Base-by-base conservation (phyloP, 2,329 filamentous ascomycete genomes). In the Alternaria consortialis region DNA sequence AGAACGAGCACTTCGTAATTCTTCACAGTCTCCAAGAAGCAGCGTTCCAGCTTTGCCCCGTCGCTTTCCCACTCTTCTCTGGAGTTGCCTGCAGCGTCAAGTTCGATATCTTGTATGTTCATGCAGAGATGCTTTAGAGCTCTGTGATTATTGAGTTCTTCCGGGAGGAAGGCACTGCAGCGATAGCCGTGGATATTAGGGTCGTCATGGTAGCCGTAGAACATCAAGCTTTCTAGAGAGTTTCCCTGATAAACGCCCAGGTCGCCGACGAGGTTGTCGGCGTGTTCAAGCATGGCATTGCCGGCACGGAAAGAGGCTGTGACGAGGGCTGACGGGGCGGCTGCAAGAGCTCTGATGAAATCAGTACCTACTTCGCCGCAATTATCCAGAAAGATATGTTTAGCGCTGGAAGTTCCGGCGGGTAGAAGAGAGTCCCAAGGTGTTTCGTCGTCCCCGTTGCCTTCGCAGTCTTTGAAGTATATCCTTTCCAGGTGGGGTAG, bases 371-470 rank as follows among this genome's bases (percentile, higher is more conserved):
- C 5, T 12, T 58, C 46, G 29, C 48, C 52, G 12, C 53, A 58
- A 53, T 53, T 52, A n/a, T 66, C 62, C 12, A 66, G 20, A n/a
- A 58, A 66, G 9, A 64, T 53, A 34, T 64, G 56, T 48, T 63
- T 61, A 23, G 62, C n/a, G 57, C 56, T 13, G 42, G 48, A 7
- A 34, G 31, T 5, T 25, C 4, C 20, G 15, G 51, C 51, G 2
- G 59, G 56, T 29, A 47, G 27, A 15, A 17, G 27, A 2, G 9
- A 13, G 2, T 20, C 42, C 27, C 46, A 66, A 5, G 59, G 37
- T 7, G 32, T 56, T 1, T 8, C 4, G 17, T 61, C 46, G n/a
- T 61, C 40, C 13, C 23, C 8, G 8, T n/a, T 7, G 27, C 17
- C 32, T 2, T 23, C 29, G 15, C 52, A 42, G 39, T 48, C 34